Base-by-base conservation (phyloP, 2,329 filamentous ascomycete species). In the Albophoma yamanashiensis region DNA sequence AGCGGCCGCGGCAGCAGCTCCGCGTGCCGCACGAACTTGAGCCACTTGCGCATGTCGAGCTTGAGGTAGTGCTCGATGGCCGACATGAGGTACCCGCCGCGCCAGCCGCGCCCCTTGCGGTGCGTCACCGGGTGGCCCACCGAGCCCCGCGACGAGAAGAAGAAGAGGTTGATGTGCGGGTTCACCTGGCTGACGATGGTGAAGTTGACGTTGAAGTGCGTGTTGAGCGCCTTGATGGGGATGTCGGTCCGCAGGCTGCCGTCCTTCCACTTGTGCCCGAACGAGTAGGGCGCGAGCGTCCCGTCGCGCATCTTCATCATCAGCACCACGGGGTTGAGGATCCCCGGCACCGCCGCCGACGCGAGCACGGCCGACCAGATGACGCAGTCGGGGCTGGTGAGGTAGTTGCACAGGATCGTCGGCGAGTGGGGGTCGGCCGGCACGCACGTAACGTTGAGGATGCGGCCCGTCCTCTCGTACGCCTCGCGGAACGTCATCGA, bases 181-280 rank as follows among this genome's bases (percentile, higher is more conserved):
- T 99, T 99, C 56, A 97, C 93, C 76, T 92, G 84, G 66, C 80
- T 82, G 67, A 87, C 94, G 64, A 99, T 92, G 64, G 90, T 93
- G 74, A 97, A 99, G 72, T 96, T 97, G 73, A 97, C 94, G 72
- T 97, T 97, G 79, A 99, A 99, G 70, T 97, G 91, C 1, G 96
- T 81, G 72, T 99, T 97, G 58, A 99, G 81, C 1, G 92, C 89
- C 74, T 93, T 94, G 69, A 99, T 85, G 0, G 94, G 94, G 36
- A 99, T 97, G 69, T 99, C 94, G 1, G 94, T 99, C 43, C 94
- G 84, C 59, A 99, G 77, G 66, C 89, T 94, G 58, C 94, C 94
- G 71, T 99, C 94, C 74, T 99, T 99, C 94, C 94, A 99, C 76
- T 97, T 97, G 78, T 97, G 92, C 0, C 94, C 94, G 70, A 99